Evolutionary conservation across 352 stramenopile genomes (phyloP).

Genomic region (Pythium insidiosum): DNA sequence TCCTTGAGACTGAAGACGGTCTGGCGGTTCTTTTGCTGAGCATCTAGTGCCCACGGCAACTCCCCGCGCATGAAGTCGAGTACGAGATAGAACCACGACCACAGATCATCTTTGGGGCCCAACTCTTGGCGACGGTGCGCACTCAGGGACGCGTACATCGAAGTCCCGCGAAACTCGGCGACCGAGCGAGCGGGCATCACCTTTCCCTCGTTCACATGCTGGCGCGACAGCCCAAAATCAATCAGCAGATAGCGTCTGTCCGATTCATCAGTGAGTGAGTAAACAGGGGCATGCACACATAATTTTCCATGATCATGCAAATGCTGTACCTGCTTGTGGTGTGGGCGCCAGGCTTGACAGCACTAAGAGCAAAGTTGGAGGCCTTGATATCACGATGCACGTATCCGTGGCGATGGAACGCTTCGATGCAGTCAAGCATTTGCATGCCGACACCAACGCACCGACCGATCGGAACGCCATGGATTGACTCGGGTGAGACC

Average conservation of each 20-base stretch:
- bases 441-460: slow-evolving; percentile 68
- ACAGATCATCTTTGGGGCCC: slow-evolving; percentile 80
- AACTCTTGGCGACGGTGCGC: slow-evolving; percentile 75
- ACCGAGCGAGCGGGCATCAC: slow-evolving; percentile 46
- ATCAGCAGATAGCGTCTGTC: slow-evolving; percentile 67
- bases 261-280: too few relatives aligned
- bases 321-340: background rate
- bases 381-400: slow-evolving; percentile 88
- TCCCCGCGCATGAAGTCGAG: slow-evolving; percentile 85
- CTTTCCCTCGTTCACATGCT: slow-evolving; percentile 58
- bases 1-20: slow-evolving; percentile 77
- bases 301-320: background rate
- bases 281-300: background rate
- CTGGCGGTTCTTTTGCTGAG: slow-evolving; percentile 78
- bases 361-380: slow-evolving; percentile 79
- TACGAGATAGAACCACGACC: slow-evolving; percentile 87
- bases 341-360: slow-evolving; percentile 21
- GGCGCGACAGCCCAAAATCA: slow-evolving; percentile 79
- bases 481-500: slow-evolving; percentile 65
- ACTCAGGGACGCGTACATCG: slow-evolving; percentile 85
- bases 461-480: slow-evolving; percentile 64
- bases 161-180: slow-evolving; percentile 84
- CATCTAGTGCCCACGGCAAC: slow-evolving; percentile 72
- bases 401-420: slow-evolving; percentile 79
- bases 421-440: slow-evolving; percentile 86